Evolutionary conservation across 768 basidiomycete genomes (phyloP).

Genomic region (Hirschioporus abietinus): DNA sequence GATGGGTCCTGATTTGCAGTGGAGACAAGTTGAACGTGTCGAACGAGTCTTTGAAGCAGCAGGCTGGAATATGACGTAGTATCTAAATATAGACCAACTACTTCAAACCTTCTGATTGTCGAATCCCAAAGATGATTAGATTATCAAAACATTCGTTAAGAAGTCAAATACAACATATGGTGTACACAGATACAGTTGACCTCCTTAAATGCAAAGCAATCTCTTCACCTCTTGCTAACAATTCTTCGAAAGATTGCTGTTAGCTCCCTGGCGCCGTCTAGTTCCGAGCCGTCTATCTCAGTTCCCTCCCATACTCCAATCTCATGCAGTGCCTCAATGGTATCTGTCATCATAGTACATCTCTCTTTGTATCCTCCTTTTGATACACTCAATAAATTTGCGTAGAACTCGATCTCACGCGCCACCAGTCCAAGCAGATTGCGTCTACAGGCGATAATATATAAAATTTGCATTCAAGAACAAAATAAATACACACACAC

Average conservation of each 20-base stretch:
- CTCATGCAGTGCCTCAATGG: constrained; percentile 29
- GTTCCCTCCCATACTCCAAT: constrained; percentile 20
- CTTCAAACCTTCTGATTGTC: too few relatives aligned
- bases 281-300: constrained; percentile 14
- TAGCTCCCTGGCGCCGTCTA: background rate
- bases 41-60: too few relatives aligned
- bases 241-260: background rate
- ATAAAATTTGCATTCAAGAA: background rate
- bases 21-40: too few relatives aligned
- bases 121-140: too few relatives aligned
- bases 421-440: constrained; percentile 37
- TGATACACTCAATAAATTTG: constrained; percentile 46
- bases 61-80: too few relatives aligned
- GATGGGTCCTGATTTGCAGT: too few relatives aligned
- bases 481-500: constrained; percentile 14
- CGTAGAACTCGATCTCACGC: constrained; percentile 41
- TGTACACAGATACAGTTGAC: background rate
- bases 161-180: background rate
- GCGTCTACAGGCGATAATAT: constrained; percentile 26
- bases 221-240: background rate
- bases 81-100: too few relatives aligned
- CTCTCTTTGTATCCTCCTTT: constrained; percentile 42
- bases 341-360: constrained; percentile 25
- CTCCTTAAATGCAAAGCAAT: too few relatives aligned
- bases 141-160: background rate